Evolutionary conservation across 2,329 filamentous ascomycete genomes (phyloP).

Genomic region (Tolypocladium ophioglossoides): DNA sequence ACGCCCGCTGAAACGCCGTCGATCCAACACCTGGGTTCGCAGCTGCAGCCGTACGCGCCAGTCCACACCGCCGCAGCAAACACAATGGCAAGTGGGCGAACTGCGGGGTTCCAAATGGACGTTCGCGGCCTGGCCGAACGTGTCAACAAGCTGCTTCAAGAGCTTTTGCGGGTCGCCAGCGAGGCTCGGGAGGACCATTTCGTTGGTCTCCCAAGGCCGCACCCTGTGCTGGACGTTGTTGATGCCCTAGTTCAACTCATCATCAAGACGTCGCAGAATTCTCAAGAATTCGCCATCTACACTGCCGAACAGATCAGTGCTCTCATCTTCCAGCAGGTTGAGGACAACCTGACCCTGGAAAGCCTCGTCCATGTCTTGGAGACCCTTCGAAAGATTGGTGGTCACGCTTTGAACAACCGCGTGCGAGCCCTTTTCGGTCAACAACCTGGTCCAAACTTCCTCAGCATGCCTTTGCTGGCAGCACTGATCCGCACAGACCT

Average conservation of each 20-base stretch:
- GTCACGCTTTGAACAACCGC: slow-evolving; percentile 40
- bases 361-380: slow-evolving; percentile 52
- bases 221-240: slow-evolving; percentile 50
- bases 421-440: slow-evolving; percentile 46
- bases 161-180: slow-evolving; percentile 43
- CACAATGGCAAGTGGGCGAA: slow-evolving; percentile 39
- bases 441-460: slow-evolving; percentile 43
- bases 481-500: slow-evolving; percentile 50
- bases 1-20: slow-evolving; percentile 49
- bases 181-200: slow-evolving; percentile 50
- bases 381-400: slow-evolving; percentile 48
- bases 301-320: slow-evolving; percentile 50
- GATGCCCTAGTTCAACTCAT: slow-evolving; percentile 52
- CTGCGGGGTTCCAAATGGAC: slow-evolving; percentile 37
- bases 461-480: slow-evolving; percentile 46
- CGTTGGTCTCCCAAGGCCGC: slow-evolving; percentile 44
- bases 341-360: slow-evolving; percentile 47
- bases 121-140: slow-evolving; percentile 41
- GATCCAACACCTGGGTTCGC: slow-evolving; percentile 39
- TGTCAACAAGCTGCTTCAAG: slow-evolving; percentile 45
- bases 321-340: slow-evolving; percentile 43
- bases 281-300: slow-evolving; percentile 48
- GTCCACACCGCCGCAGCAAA: slow-evolving; percentile 29
- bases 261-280: slow-evolving; percentile 51
- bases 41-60: slow-evolving; percentile 45